A percentile compares a stretch with the other conserved stretches of the same genome.
Conservation (phyloP, 495 filamentous ascomycete species). For the Penicillium psychrofluorescens region DNA sequence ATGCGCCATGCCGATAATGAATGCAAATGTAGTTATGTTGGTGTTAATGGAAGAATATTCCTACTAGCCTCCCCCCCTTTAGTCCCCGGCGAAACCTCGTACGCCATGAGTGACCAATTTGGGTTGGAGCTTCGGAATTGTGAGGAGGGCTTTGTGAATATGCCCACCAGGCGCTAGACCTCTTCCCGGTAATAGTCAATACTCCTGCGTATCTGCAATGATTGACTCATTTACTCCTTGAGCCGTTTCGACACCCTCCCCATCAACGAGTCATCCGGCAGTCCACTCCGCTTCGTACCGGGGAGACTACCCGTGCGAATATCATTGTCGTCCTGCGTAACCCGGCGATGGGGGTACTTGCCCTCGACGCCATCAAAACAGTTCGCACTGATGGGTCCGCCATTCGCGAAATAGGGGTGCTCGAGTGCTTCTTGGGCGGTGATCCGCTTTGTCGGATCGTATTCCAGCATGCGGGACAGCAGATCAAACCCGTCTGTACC, state of each 20-base stretch:
- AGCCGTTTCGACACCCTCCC: slow-evolving; percentile 33
- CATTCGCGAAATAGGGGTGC: slow-evolving; percentile 76
- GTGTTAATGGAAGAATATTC: too few relatives aligned
- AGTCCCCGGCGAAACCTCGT: too few relatives aligned
- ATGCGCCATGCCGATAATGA: too few relatives aligned
- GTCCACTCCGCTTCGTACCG: slow-evolving; percentile 83
- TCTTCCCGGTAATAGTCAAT: background rate
- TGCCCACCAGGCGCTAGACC: too few relatives aligned
- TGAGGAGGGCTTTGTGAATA: too few relatives aligned
- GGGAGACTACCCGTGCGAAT: slow-evolving; percentile 81
- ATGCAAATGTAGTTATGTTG: too few relatives aligned
- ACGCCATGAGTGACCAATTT: too few relatives aligned
- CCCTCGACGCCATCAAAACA: slow-evolving; percentile 85
- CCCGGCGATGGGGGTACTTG: slow-evolving; percentile 83
- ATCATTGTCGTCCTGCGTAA: slow-evolving; percentile 92
- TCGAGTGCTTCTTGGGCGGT: slow-evolving; percentile 79
- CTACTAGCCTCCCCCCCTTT: too few relatives aligned
- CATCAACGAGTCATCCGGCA: slow-evolving; percentile 74
- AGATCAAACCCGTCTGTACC: slow-evolving; percentile 75
- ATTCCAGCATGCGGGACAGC: slow-evolving; percentile 74
- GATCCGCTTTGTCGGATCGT: slow-evolving; percentile 83
- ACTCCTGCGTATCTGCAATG: too few relatives aligned
- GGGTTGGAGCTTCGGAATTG: too few relatives aligned
- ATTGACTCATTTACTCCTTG: slow-evolving; percentile 25
- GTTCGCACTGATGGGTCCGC: slow-evolving; percentile 59